A percentile compares a stretch with the other conserved stretches of the same genome.
These are phyloP conservation scores for Crataegus laevigata DNA, from an alignment of 306 rosid genomes.

Conservation along the genomic window DNA sequence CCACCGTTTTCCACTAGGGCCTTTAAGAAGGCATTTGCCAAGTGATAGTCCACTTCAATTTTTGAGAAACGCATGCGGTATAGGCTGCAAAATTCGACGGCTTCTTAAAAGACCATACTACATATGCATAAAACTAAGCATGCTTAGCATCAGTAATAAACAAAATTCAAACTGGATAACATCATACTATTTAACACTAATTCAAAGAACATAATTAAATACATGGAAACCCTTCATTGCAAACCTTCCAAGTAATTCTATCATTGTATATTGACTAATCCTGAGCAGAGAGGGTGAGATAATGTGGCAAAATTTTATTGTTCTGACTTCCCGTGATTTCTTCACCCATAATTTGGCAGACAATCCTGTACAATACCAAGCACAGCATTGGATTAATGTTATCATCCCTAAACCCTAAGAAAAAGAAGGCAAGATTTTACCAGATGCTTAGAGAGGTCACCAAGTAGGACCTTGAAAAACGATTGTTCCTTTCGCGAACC, in stretches of 20 bases:
- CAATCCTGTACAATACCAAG: not conserved
- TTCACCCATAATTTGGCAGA: not conserved
- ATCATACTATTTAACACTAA: not conserved
- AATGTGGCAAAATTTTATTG: not conserved
- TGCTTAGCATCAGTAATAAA: not conserved
- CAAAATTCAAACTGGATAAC: not conserved
- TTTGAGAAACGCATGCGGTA: constrained; percentile 2
- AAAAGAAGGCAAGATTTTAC: not conserved
- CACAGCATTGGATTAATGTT: no score
- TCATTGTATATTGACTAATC: not conserved
- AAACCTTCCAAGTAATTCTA: not conserved
- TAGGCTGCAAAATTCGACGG: not conserved
- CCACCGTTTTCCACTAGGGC: constrained; percentile 69
- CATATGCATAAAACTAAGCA: not conserved
- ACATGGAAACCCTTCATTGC: not conserved
- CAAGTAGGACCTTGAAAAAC: not conserved
- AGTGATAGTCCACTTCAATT: not conserved
- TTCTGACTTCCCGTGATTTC: not conserved
- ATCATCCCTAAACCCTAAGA: not conserved
- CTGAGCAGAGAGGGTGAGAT: not conserved
- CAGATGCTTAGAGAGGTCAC: not conserved
- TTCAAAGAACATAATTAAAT: not conserved
- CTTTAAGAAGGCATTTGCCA: constrained; percentile 34
- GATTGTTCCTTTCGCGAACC: not conserved
- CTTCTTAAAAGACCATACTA: not conserved